phyloP scores from a whole-genome alignment of 1,284 basidiomycete genomes.

The Sporisorium graminicola region DNA sequence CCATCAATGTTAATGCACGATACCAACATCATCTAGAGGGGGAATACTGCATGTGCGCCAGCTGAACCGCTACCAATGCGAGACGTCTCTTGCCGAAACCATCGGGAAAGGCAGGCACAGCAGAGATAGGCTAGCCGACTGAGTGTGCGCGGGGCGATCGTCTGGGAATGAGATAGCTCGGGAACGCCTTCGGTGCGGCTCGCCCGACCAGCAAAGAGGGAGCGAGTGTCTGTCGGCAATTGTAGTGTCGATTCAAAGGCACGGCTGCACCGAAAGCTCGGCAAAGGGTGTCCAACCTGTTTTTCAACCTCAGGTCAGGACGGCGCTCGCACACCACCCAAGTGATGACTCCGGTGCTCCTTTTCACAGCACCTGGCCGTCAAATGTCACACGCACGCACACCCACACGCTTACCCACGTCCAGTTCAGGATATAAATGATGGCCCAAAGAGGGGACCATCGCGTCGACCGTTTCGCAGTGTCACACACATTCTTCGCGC shows the following conservation, averaged over 20 bases:
- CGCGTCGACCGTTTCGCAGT: too few species aligned
- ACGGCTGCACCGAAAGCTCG: background rate
- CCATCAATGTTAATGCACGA: background rate
- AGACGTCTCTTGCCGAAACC: background rate
- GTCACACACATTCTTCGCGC: background rate
- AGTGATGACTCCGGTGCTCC: background rate
- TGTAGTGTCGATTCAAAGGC: background rate
- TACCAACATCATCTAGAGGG: background rate
- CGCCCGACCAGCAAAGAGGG: background rate
- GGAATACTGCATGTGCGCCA: background rate
- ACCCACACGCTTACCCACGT: too few species aligned
- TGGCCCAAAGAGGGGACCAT: too few species aligned
- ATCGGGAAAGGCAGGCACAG: background rate
- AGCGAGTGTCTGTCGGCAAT: background rate
- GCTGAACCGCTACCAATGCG: background rate
- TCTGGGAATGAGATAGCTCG: too few species aligned
- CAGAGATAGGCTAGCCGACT: background rate
- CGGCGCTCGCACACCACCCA: background rate
- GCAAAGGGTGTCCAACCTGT: background rate
- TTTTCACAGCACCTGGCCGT: background rate
- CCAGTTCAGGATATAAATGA: background rate
- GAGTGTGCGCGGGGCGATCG: too few species aligned
- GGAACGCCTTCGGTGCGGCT: background rate
- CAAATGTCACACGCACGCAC: background rate
- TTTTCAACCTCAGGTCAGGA: background rate